phyloP scores from a whole-genome alignment of 495 filamentous ascomycete genomes.

The Lepidopterella palustris region DNA sequence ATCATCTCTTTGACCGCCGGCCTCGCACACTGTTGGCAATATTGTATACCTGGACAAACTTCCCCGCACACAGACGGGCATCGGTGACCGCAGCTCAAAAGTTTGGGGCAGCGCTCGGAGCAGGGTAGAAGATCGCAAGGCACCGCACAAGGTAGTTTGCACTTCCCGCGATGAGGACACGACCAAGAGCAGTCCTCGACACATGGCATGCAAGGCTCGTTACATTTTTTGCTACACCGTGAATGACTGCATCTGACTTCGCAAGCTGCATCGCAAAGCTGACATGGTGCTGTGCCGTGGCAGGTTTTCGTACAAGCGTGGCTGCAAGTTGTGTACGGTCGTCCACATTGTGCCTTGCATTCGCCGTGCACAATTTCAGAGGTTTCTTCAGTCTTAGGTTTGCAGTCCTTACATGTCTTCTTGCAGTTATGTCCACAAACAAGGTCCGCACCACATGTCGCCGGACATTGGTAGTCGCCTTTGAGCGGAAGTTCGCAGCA shows the following conservation, averaged over 20 bases:
- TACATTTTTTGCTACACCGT: constrained; percentile 52
- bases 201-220: constrained; percentile 54
- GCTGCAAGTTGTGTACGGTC: constrained; percentile 40
- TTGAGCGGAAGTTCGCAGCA: constrained; percentile 43
- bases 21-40: constrained; percentile 23
- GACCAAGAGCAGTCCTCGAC: neutral
- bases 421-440: constrained; percentile 59
- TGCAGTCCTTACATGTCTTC: constrained; percentile 46
- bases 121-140: constrained; percentile 62
- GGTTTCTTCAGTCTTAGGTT: constrained; percentile 24
- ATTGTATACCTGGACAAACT: constrained; percentile 41
- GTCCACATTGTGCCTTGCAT: constrained; percentile 2
- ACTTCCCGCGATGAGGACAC: neutral
- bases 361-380: neutral
- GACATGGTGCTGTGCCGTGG: constrained; percentile 49
- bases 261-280: constrained; percentile 49
- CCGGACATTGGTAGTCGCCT: constrained; percentile 41
- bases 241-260: constrained; percentile 59
- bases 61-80: constrained; percentile 32
- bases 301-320: constrained; percentile 52
- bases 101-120: constrained; percentile 51
- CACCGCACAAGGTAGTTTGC: constrained; percentile 59
- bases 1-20: constrained; percentile 39
- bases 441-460: constrained; percentile 42
- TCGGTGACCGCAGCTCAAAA: constrained; percentile 50